Evolutionary conservation across 495 filamentous ascomycete species (phyloP).

Genomic region (Daldinia bambusicola): DNA sequence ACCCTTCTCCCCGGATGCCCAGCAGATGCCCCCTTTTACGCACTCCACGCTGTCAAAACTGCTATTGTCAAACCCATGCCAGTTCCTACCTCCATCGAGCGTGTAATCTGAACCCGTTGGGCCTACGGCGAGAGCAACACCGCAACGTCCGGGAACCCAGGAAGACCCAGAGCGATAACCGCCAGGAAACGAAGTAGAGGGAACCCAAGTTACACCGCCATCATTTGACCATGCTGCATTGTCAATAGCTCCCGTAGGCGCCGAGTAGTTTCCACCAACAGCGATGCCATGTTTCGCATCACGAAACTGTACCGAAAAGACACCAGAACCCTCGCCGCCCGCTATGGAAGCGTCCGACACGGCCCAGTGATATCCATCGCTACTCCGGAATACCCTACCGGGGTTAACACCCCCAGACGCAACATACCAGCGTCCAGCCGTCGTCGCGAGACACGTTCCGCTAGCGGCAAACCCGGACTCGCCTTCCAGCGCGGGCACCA

Average conservation of each 20-base stretch:
- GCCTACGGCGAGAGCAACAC: conserved; percentile 34
- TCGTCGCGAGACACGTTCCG: conserved; percentile 39
- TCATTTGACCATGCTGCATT: conserved; percentile 36
- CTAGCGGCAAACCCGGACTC: conserved; percentile 41
- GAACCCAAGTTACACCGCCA: conserved; percentile 34
- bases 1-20: conserved; percentile 40
- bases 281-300: conserved; percentile 37
- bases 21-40: conserved; percentile 28
- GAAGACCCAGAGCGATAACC: conserved; percentile 41
- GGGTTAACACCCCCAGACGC: conserved; percentile 37
- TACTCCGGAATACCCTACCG: conserved; percentile 33
- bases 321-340: conserved; percentile 33
- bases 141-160: conserved; percentile 23
- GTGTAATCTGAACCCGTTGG: conserved; percentile 37
- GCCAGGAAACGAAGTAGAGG: conserved; percentile 25
- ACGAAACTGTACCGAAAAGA: conserved; percentile 42
- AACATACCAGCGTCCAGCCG: conserved; percentile 39
- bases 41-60: conserved; percentile 43
- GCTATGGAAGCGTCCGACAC: conserved; percentile 33
- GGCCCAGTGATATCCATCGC: conserved; percentile 36
- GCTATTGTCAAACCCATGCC: conserved; percentile 35
- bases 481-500: conserved; percentile 27
- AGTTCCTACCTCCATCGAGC: conserved; percentile 30
- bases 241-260: conserved; percentile 12
- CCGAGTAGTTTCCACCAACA: conserved; percentile 37